These are phyloP conservation scores for Coemansia sp. DNA, from an alignment of 192 early-diverging fungal species.

Conservation along the genomic window DNA sequence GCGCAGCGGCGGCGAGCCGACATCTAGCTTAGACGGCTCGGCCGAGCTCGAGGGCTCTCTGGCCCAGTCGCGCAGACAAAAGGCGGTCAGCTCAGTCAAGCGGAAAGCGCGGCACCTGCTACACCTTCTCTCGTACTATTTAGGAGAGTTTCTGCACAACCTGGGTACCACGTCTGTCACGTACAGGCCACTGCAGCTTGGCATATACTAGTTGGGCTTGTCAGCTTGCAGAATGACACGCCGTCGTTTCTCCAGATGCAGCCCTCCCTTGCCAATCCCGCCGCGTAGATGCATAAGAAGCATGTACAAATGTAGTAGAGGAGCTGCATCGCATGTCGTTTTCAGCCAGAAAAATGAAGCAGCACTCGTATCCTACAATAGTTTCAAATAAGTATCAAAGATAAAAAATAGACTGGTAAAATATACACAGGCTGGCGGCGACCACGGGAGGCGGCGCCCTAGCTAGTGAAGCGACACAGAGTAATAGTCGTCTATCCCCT, in stretches of 20 bases:
- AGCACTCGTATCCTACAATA: not conserved
- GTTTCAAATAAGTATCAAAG: not conserved
- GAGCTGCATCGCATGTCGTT: no score
- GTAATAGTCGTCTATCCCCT: constrained; percentile 19
- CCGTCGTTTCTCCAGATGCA: no score
- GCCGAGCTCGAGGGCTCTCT: not conserved
- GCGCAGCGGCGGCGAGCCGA: not conserved
- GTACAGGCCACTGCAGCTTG: constrained; percentile 23
- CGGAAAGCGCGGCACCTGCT: constrained; percentile 10
- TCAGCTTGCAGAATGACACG: no score
- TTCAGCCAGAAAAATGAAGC: not conserved
- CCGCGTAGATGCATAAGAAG: no score
- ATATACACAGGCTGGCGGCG: not conserved
- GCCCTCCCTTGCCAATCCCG: no score
- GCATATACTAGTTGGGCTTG: constrained; percentile 15
- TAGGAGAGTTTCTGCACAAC: constrained; percentile 4
- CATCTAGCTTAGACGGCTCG: not conserved
- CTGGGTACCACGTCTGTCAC: constrained; percentile 6
- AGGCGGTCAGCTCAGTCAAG: not conserved
- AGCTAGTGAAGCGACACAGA: constrained; percentile 5
- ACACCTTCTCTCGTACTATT: constrained; percentile 23
- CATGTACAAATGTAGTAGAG: no score
- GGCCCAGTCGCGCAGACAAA: constrained; percentile 15
- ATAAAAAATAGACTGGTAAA: not conserved
- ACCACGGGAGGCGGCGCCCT: no score